Percentiles rank a stretch among this genome's conserved stretches.
Evolutionary conservation across 176 grass and related monocot genomes (phyloP).

Genomic region (Cocos nucifera): DNA sequence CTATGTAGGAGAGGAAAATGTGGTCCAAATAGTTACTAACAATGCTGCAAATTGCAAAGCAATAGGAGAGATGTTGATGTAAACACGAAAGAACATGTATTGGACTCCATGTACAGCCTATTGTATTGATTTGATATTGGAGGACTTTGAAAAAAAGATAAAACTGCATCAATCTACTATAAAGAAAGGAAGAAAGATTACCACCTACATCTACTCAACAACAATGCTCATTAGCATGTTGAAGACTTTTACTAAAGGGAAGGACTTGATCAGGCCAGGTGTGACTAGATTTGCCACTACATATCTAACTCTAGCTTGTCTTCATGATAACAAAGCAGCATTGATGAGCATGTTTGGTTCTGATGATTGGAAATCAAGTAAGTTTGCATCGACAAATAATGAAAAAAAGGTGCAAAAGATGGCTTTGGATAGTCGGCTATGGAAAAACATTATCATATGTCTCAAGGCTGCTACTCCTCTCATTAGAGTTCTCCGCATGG

Average conservation of each 20-base stretch:
- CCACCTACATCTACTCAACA: not conserved
- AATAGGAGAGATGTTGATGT: not conserved
- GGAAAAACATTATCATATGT: not conserved
- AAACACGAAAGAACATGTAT: not conserved
- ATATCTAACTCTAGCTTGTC: not conserved
- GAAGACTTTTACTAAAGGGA: not conserved
- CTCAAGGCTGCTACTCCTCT: not conserved
- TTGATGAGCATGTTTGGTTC: not conserved
- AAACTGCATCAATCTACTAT: not conserved
- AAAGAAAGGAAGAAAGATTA: not conserved
- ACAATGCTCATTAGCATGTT: not conserved
- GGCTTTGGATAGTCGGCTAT: not conserved
- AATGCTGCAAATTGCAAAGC: not conserved
- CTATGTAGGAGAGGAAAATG: not conserved
- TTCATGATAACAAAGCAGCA: not conserved
- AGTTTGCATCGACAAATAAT: not conserved
- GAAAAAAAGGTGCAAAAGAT: not conserved
- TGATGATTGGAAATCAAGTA: not conserved
- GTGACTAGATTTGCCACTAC: not conserved
- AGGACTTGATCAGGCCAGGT: not conserved
- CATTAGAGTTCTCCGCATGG: not conserved
- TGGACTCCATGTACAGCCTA: not conserved
- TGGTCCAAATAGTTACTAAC: not conserved
- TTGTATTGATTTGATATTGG: conserved; percentile 3
- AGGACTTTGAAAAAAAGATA: not conserved